A percentile compares a stretch with the other conserved stretches of the same genome.
phyloP scores from a whole-genome alignment of 177 flowering plant genomes.

The Tripterygium wilfordii region DNA sequence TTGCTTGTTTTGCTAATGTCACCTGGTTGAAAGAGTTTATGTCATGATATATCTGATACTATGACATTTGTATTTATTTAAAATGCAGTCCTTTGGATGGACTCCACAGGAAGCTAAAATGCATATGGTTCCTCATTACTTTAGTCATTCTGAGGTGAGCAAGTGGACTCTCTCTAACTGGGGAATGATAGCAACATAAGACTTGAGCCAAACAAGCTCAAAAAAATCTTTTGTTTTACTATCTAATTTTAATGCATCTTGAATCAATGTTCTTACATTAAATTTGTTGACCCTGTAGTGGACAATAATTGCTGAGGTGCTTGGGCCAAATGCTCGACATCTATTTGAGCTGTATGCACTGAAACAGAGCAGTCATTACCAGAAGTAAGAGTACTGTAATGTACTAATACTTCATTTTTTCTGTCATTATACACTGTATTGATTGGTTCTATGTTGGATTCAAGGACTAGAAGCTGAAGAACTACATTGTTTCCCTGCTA shows the following conservation, averaged over 20 bases:
- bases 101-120: slow-evolving; percentile 77
- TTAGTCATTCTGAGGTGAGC: slow-evolving; percentile 77
- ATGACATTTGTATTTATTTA: slow-evolving; percentile 6
- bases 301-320: slow-evolving; percentile 62
- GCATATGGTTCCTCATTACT: slow-evolving; percentile 85
- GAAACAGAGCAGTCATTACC: slow-evolving; percentile 52
- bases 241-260: background rate
- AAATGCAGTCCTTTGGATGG: slow-evolving; percentile 80
- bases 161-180: no score
- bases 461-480: no score
- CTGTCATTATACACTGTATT: no score
- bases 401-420: no score
- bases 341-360: slow-evolving; percentile 85
- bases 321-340: slow-evolving; percentile 83
- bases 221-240: background rate
- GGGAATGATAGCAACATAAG: no score
- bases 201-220: no score
- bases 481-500: no score
- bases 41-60: background rate
- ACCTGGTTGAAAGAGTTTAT: background rate
- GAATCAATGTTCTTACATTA: no score
- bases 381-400: slow-evolving; percentile 45
- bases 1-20: background rate
- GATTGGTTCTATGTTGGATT: no score
- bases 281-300: slow-evolving; percentile 46